These are phyloP conservation scores for Perilla frutescens DNA, from an alignment of 257 asterid genomes.

Conservation along the genomic window DNA sequence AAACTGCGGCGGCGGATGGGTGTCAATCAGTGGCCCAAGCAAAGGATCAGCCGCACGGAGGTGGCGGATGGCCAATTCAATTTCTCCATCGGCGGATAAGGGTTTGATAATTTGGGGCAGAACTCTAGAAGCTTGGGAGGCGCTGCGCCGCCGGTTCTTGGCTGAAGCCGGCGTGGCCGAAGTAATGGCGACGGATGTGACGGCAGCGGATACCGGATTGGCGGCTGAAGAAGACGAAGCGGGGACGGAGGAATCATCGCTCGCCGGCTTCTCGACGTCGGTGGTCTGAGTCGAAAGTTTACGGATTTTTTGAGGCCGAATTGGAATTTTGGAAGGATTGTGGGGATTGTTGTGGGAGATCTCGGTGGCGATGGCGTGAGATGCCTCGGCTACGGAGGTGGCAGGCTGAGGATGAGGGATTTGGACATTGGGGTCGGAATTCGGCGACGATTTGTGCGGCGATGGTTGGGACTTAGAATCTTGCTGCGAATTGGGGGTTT, in stretches of 20 bases:
- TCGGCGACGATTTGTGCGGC: conserved; percentile 32
- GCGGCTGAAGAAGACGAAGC: conserved; percentile 38
- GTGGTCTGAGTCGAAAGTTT: conserved; percentile 59
- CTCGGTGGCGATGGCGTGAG: conserved; percentile 36
- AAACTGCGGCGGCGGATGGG: conserved; percentile 63
- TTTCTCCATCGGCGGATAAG: conserved; percentile 66
- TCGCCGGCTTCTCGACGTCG: conserved; percentile 36
- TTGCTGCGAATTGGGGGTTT: conserved; percentile 39
- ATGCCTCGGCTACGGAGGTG: conserved; percentile 32
- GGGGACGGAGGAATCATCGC: conserved; percentile 41
- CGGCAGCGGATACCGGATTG: conserved; percentile 14
- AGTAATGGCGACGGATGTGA: conserved; percentile 28
- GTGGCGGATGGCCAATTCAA: conserved; percentile 64
- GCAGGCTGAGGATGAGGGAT: conserved; percentile 41
- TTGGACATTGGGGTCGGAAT: conserved; percentile 44
- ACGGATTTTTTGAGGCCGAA: conserved; percentile 92
- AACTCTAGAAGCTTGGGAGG: conserved; percentile 54
- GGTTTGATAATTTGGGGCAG: conserved; percentile 73
- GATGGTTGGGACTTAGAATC: conserved; percentile 41
- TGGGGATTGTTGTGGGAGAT: conserved; percentile 47
- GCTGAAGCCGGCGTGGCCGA: conserved; percentile 32
- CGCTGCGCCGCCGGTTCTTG: conserved; percentile 66
- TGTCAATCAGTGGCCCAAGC: conserved; percentile 62
- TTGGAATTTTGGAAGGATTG: conserved; percentile 90
- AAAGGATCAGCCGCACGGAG: conserved; percentile 74